A percentile compares a stretch with the other conserved stretches of the same genome.
Evolutionary conservation across 371 early-diverging fungal species (phyloP).

Genomic region (Coemansia sp.): DNA sequence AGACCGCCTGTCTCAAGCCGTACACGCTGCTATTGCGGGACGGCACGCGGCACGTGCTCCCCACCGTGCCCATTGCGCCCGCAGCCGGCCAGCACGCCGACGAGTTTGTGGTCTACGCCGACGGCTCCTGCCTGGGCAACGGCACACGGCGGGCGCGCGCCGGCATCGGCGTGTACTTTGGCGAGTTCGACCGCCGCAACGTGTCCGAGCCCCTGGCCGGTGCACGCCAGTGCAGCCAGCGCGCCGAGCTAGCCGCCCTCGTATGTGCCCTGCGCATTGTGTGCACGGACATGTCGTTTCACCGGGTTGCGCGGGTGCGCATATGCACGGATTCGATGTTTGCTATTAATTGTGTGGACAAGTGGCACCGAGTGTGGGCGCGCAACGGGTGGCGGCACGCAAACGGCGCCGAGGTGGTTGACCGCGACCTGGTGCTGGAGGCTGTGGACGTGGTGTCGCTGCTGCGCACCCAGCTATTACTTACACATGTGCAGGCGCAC

Average conservation of each 20-base stretch:
- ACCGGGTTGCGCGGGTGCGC: conserved; percentile 35
- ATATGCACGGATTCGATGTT: conserved; percentile 61
- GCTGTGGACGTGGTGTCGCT: conserved; percentile 16
- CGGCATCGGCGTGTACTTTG: conserved; percentile 80
- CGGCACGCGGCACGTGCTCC: background rate
- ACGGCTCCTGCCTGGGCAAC: conserved; percentile 72
- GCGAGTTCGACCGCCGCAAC: conserved; percentile 70
- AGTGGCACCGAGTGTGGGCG: conserved; percentile 71
- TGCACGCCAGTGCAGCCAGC: conserved; percentile 69
- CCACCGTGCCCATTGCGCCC: conserved; percentile 2
- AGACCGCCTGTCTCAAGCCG: background rate
- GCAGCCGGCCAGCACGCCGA: background rate
- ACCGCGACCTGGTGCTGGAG: conserved; percentile 67
- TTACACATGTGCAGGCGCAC: conserved; percentile 63
- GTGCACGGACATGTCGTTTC: background rate
- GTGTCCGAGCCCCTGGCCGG: conserved; percentile 63
- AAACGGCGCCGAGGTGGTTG: conserved; percentile 58
- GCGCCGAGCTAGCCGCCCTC: conserved; percentile 79
- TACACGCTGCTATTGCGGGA: conserved; percentile 5
- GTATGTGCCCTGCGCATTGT: conserved; percentile 60
- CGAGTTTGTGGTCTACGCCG: conserved; percentile 59
- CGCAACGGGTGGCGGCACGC: conserved; percentile 59
- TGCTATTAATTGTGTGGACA: conserved; percentile 39
- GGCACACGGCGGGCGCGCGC: conserved; percentile 62
- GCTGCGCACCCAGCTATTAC: conserved; percentile 47